Conservation (phyloP, 106 monocot species). For the Dioscorea alata region DNA sequence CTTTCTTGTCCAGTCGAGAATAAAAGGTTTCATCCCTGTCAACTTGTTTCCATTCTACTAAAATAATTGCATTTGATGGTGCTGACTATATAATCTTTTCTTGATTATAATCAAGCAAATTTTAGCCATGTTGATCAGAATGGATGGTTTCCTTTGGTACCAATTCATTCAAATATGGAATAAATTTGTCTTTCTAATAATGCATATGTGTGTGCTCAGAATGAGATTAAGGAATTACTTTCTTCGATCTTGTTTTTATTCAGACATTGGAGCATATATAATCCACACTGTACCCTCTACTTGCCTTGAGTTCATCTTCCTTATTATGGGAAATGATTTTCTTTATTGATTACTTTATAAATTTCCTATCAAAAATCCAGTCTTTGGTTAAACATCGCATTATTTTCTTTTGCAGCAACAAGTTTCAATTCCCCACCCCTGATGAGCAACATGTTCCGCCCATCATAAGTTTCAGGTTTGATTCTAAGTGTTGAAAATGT, state of each 20-base stretch:
- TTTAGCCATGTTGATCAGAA: no score
- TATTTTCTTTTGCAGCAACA: constrained; percentile 57
- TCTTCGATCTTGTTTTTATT: constrained; percentile 4
- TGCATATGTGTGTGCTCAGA: no score
- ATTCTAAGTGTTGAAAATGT: no score
- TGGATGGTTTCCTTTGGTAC: no score
- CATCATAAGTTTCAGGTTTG: constrained; percentile 95
- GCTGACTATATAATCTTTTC: no score
- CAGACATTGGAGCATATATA: constrained; percentile 94
- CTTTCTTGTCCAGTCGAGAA: constrained; percentile 99
- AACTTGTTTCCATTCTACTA: no score
- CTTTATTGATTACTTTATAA: constrained; percentile 3
- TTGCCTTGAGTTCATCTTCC: neutral
- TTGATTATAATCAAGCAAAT: no score
- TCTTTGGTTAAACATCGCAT: constrained; percentile 3
- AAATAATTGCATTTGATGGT: no score
- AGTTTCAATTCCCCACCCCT: constrained; percentile 98
- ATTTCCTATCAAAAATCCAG: constrained; percentile 1
- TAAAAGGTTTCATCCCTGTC: constrained; percentile 51
- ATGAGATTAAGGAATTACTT: no score
- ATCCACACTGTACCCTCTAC: constrained; percentile 75
- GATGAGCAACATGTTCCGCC: constrained; percentile 95
- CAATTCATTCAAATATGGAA: no score
- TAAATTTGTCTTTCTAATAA: no score
- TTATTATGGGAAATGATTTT: neutral